Conservation (phyloP, 1,139 yeast species). For the Kodamaea ohmeri region DNA sequence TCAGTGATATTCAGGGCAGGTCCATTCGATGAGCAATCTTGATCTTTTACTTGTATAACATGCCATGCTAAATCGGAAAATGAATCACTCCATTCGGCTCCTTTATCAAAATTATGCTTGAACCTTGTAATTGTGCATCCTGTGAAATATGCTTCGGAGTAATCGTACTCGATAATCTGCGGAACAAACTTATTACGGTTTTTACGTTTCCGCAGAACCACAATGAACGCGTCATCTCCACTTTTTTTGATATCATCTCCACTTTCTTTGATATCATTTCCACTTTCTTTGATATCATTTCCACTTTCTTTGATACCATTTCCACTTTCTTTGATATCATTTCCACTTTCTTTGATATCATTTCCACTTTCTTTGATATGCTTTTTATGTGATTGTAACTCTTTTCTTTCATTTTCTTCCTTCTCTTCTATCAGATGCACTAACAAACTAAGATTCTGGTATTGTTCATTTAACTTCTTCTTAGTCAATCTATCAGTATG, state of each 20-base stretch:
- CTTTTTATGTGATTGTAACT: neutral
- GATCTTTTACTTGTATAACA: slow-evolving; percentile 1
- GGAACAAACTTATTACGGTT: slow-evolving; percentile 26
- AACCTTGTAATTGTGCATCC: slow-evolving; percentile 19
- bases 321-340: neutral
- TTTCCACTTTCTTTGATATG: neutral
- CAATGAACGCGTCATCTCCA: slow-evolving; percentile 28
- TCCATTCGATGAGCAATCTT: no score
- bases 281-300: neutral
- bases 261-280: neutral
- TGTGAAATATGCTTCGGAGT: slow-evolving; percentile 32
- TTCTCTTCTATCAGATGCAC: slow-evolving; percentile 24
- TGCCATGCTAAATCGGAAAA: slow-evolving; percentile 55
- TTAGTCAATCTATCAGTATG: slow-evolving; percentile 54
- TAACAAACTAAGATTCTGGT: slow-evolving; percentile 41
- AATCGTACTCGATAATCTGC: slow-evolving; percentile 38
- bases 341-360: neutral
- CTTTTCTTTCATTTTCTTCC: neutral
- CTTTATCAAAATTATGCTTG: slow-evolving; percentile 16
- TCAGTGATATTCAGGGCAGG: no score
- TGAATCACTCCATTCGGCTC: slow-evolving; percentile 50
- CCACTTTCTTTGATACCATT: neutral
- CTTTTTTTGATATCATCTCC: slow-evolving; percentile 5
- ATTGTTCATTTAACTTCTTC: slow-evolving; percentile 37
- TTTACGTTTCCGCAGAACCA: slow-evolving; percentile 28